These are phyloP conservation scores for Rhodamnia argentea DNA, from an alignment of 345 rosid genomes.

Conservation along the genomic window DNA sequence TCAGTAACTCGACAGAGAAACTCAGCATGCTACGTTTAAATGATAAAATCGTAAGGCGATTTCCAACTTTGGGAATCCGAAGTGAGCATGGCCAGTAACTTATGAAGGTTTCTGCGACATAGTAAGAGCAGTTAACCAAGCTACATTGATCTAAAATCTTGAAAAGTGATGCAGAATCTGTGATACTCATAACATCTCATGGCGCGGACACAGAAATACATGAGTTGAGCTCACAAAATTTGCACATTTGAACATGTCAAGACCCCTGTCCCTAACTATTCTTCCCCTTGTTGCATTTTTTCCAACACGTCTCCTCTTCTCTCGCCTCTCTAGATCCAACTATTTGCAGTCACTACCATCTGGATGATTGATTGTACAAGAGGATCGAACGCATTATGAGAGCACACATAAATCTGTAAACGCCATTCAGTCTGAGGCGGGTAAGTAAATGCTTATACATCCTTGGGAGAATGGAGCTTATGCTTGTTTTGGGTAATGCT, in stretches of 20 bases:
- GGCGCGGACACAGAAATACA: neutral
- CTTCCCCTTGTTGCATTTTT: neutral
- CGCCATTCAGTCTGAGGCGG: neutral
- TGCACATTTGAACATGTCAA: neutral
- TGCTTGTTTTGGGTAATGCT: neutral
- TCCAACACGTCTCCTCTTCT: neutral
- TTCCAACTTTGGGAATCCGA: neutral
- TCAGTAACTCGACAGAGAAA: neutral
- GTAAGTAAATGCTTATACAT: neutral
- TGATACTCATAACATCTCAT: neutral
- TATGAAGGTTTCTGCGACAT: neutral
- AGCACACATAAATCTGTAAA: neutral
- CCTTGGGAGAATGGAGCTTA: neutral
- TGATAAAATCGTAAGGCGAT: neutral
- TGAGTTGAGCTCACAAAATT: neutral
- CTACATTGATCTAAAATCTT: neutral
- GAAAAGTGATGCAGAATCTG: neutral
- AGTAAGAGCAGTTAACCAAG: neutral
- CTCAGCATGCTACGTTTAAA: neutral
- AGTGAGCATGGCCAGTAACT: neutral
- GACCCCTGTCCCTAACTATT: neutral
- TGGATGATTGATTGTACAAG: neutral
- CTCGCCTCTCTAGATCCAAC: neutral
- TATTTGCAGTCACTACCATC: neutral
- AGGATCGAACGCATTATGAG: neutral